Conservation (phyloP, 208 protist species). For the Trypanosomatidae sp. region DNA sequence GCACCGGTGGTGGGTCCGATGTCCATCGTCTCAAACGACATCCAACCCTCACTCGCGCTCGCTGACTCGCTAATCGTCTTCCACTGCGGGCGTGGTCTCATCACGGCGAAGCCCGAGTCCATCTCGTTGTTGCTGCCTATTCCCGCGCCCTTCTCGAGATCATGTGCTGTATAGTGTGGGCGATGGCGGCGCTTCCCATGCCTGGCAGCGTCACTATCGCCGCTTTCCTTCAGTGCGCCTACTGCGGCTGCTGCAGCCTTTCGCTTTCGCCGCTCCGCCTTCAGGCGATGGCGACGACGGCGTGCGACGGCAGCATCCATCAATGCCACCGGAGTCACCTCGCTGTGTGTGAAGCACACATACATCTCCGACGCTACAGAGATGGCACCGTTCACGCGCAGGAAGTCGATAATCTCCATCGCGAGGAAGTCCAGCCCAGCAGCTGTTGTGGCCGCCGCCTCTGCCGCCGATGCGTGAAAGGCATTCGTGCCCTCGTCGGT, state of each 20-base stretch:
- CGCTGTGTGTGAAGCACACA: conserved; percentile 70
- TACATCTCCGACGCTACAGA: conserved; percentile 52
- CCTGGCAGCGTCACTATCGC: not conserved
- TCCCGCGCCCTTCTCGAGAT: not conserved
- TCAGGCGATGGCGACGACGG: conserved; percentile 25
- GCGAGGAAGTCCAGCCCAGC: conserved; percentile 52
- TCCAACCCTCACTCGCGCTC: conserved; percentile 5
- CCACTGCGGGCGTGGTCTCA: not conserved
- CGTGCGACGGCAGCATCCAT: conserved; percentile 15
- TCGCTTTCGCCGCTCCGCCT: conserved; percentile 12
- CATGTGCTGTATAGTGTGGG: not conserved
- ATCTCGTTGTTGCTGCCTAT: not conserved
- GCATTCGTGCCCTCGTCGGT: conserved; percentile 9
- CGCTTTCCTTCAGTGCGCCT: not conserved
- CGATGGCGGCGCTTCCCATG: conserved; percentile 2
- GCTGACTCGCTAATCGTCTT: not conserved
- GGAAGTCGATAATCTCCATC: conserved; percentile 74
- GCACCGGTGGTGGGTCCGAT: not conserved
- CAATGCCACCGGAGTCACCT: conserved; percentile 29
- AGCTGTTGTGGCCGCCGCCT: conserved; percentile 22
- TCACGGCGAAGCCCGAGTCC: not conserved
- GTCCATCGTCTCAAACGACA: conserved; percentile 7
- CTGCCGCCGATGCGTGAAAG: not conserved
- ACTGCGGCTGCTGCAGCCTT: not conserved
- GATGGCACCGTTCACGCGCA: conserved; percentile 51